Evolutionary conservation across 345 rosid species (phyloP).

Genomic region (Melaleuca quinquenervia): DNA sequence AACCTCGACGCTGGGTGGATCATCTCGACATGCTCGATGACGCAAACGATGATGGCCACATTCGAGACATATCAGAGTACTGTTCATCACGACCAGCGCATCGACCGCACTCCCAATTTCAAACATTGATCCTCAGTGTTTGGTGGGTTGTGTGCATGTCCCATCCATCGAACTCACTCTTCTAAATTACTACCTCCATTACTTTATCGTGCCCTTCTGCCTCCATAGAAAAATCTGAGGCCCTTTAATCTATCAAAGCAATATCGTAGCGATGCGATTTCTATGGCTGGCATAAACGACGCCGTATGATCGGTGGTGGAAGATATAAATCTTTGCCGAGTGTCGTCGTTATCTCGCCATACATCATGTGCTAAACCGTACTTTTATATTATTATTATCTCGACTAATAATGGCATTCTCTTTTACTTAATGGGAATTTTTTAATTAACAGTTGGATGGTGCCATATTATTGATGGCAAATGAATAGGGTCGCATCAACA

Average conservation of each 20-base stretch:
- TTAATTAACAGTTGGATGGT: background rate
- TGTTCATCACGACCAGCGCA: background rate
- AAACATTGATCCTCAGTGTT: background rate
- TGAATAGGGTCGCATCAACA: background rate
- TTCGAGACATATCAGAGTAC: background rate
- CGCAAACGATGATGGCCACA: background rate
- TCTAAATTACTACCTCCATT: background rate
- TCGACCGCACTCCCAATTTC: background rate
- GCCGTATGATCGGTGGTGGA: rapidly evolving
- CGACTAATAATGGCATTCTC: background rate
- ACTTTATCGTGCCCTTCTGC: background rate
- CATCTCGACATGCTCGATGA: background rate
- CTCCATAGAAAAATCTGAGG: background rate
- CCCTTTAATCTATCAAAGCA: background rate
- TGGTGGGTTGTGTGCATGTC: background rate
- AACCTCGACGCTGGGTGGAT: background rate
- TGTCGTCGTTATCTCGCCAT: background rate
- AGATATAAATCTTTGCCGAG: background rate
- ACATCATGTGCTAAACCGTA: background rate
- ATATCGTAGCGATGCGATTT: background rate
- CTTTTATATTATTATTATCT: background rate
- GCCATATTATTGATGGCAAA: background rate
- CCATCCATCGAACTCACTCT: background rate
- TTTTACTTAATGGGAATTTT: background rate
- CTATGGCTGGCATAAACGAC: background rate